Base-by-base conservation (phyloP, 2,329 filamentous ascomycete species). In the Albifimbria verrucaria region DNA sequence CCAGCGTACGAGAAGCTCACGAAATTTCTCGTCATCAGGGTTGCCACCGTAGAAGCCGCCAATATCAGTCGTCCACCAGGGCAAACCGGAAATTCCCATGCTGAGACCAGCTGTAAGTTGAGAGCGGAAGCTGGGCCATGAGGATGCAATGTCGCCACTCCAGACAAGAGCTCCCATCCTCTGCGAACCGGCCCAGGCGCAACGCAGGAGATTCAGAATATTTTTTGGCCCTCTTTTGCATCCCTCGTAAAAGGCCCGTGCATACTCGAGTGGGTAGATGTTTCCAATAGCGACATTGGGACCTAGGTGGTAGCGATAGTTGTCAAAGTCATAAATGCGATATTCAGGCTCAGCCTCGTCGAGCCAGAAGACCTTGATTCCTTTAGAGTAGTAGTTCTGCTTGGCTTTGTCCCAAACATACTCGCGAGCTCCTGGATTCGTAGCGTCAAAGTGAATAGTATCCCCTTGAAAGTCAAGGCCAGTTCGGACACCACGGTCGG, bases 11-110 rank as follows among this genome's bases (percentile, higher is more conserved):
- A 88, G 82, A 0, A 88, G 68, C 61, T 88, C 85, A 7, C 82
- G 73, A 66, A 88, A 88, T 0, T 60, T 71, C 2, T 71, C 67
- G 46, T 85, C 77, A 1, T 72, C 65, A 0, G 83, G 81, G 55
- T 85, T 75, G 0, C 85, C 85, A 5, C 85, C 85, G 60, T 88
- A 85, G 61, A 89, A 88, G 1, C 86, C 86, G 2, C 86, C 85
- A 50, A 88, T 88, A 59, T 88, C 85, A 1, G 85, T 88, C 0
- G 85, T 88, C 82, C 83, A 88, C 84, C 84, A 87, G 0, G 83
- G 78, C 10, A 88, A 75, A 0, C 85, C 85, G 0, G 82, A 74
- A 4, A 88, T 68, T 0, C 83, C 85, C 80, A 87, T 86, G 62
- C 86, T 85, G 20, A 88, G 69, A 0, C 85, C 85, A 0, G 85